These are phyloP conservation scores for Verticillium longisporum DNA, from an alignment of 2,329 filamentous ascomycete genomes.

Conservation along the genomic window DNA sequence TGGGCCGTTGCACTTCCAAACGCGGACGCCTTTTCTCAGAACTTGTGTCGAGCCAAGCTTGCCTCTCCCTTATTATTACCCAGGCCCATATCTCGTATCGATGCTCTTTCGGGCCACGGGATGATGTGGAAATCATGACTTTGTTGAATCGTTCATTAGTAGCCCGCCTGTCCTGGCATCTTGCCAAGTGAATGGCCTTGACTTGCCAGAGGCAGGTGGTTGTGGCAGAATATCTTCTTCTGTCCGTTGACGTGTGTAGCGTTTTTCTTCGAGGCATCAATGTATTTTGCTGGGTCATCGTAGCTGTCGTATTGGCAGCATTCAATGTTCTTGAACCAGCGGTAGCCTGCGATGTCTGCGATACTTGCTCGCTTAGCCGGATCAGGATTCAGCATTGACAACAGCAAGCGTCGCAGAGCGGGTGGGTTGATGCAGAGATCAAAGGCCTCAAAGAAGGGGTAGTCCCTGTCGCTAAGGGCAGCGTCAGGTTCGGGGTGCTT, in stretches of 20 bases:
- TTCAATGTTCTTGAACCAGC: conserved; percentile 69
- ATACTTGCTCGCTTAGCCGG: conserved; percentile 66
- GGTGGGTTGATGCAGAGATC: conserved; percentile 61
- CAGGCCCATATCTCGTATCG: not conserved
- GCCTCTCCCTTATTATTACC: not conserved
- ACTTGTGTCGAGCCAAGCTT: not conserved
- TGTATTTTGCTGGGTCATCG: conserved; percentile 53
- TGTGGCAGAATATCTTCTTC: conserved; percentile 52
- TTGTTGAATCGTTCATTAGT: conserved; percentile 23
- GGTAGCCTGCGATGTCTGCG: conserved; percentile 58
- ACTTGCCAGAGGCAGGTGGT: conserved; percentile 44
- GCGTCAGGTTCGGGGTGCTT: conserved; percentile 37
- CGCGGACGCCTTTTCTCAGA: not conserved
- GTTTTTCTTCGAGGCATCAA: conserved; percentile 55
- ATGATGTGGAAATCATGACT: not conserved
- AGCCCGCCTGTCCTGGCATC: conserved; percentile 50
- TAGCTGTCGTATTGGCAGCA: conserved; percentile 72
- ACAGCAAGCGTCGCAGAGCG: conserved; percentile 61
- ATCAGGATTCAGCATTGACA: conserved; percentile 79
- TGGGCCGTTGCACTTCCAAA: not conserved
- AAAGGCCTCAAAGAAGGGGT: conserved; percentile 59
- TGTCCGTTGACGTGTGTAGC: conserved; percentile 30
- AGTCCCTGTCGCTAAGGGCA: conserved; percentile 47
- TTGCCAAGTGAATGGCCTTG: conserved; percentile 43
- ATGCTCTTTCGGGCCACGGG: not conserved